Evolutionary conservation across 345 rosid genomes (phyloP).

Genomic region (Arabidopsis arenosa): DNA sequence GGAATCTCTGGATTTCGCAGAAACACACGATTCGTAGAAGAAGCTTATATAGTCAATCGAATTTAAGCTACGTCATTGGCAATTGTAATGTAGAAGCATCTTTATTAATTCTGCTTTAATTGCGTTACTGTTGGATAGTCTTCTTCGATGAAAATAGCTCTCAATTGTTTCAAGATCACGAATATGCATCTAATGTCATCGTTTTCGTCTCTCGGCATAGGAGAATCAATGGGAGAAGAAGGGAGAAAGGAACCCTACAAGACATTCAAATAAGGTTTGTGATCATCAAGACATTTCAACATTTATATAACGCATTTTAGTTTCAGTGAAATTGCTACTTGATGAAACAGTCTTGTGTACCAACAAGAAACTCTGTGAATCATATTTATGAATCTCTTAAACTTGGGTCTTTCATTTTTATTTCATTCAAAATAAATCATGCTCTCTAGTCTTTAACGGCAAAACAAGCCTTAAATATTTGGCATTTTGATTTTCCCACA

Average conservation of each 20-base stretch:
- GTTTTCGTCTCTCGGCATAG: background rate
- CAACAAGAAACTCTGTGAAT: background rate
- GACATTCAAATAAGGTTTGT: constrained; percentile 34
- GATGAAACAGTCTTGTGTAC: background rate
- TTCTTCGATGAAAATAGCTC: background rate
- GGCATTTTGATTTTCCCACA: constrained; percentile 9
- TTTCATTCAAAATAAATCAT: background rate
- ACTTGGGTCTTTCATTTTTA: background rate
- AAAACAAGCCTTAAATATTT: background rate
- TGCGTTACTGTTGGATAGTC: constrained; percentile 8
- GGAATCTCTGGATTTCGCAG: constrained; percentile 11
- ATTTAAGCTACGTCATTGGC: background rate
- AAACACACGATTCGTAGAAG: background rate
- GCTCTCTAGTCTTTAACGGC: background rate
- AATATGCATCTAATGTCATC: background rate
- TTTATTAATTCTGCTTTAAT: background rate
- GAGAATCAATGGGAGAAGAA: constrained; percentile 43
- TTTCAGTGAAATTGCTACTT: constrained; percentile 1
- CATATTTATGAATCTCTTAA: background rate
- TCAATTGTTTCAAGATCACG: background rate
- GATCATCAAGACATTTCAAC: background rate
- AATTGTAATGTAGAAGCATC: background rate
- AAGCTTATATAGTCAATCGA: background rate
- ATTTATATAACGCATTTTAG: background rate
- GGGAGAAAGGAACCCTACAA: constrained; percentile 28